Evolutionary conservation across 768 basidiomycete species (phyloP).

Genomic region (Trametes cingulata): DNA sequence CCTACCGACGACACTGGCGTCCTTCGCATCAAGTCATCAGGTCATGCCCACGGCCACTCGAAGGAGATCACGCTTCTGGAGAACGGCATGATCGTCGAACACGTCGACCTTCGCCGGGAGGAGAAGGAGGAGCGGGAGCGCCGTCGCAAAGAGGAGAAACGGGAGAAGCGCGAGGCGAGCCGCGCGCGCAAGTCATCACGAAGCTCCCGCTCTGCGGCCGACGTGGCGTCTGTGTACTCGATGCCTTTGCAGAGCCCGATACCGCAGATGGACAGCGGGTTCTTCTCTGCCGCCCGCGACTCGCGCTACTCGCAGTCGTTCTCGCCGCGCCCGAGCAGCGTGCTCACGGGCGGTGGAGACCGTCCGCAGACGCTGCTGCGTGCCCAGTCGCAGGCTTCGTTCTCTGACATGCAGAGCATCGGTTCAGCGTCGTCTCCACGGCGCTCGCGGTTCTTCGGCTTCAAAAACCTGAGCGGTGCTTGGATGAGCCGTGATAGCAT

Average conservation of each 20-base stretch:
- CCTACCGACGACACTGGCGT: slow-evolving; percentile 56
- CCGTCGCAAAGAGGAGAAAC: slow-evolving; percentile 65
- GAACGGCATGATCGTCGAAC: slow-evolving; percentile 88
- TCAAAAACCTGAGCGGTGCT: slow-evolving; percentile 67
- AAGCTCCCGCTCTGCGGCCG: slow-evolving; percentile 56
- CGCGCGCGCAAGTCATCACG: slow-evolving; percentile 72
- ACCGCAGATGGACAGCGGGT: slow-evolving; percentile 53
- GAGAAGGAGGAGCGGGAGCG: slow-evolving; percentile 76
- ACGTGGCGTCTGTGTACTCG: slow-evolving; percentile 75
- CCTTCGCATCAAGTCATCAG: slow-evolving; percentile 64
- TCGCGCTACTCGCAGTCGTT: slow-evolving; percentile 56
- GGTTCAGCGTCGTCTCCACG: slow-evolving; percentile 63
- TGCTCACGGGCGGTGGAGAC: slow-evolving; percentile 38
- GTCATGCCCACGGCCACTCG: slow-evolving; percentile 51
- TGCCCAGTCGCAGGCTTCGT: slow-evolving; percentile 75
- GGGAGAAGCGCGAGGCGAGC: slow-evolving; percentile 50
- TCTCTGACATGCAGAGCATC: slow-evolving; percentile 78
- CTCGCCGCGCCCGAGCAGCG: slow-evolving; percentile 46
- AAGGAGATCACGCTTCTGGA: slow-evolving; percentile 81
- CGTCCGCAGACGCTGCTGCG: slow-evolving; percentile 59
- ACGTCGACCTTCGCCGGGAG: slow-evolving; percentile 79
- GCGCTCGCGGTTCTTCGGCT: slow-evolving; percentile 76
- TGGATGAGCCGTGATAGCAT: slow-evolving; percentile 83
- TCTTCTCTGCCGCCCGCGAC: slow-evolving; percentile 50
- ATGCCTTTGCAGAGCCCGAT: slow-evolving; percentile 48